A percentile compares a stretch with the other conserved stretches of the same genome.
Conservation (phyloP, 768 basidiomycete genomes). For the Kwoniella sp. region DNA sequence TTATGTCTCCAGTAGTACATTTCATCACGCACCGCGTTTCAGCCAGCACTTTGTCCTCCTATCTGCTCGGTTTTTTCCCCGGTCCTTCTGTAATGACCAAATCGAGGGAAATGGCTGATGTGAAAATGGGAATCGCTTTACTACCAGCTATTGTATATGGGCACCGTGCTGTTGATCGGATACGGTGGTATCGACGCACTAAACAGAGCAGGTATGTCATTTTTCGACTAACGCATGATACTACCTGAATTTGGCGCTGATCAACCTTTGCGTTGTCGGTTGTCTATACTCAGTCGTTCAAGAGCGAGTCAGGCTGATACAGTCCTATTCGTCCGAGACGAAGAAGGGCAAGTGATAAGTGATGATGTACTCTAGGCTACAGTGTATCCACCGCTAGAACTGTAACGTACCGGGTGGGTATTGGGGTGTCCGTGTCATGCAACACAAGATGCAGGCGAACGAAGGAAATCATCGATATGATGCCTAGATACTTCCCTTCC, state of each 20-base stretch:
- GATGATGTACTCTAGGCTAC: too few species aligned
- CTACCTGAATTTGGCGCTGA: not conserved
- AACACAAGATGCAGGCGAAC: too few species aligned
- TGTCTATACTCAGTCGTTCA: conserved; percentile 9
- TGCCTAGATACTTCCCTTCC: too few species aligned
- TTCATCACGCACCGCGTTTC: too few species aligned
- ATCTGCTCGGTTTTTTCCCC: too few species aligned
- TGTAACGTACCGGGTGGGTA: too few species aligned
- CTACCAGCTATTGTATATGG: conserved; percentile 14
- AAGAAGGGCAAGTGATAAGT: conserved; percentile 14
- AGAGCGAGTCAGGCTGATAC: conserved; percentile 18
- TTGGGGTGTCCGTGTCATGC: too few species aligned
- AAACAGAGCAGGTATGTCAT: conserved; percentile 15
- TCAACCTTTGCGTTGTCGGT: not conserved
- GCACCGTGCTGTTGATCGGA: conserved; percentile 11
- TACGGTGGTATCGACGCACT: conserved; percentile 23
- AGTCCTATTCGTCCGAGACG: conserved; percentile 6
- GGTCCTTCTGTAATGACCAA: not conserved
- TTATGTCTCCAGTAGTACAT: too few species aligned
- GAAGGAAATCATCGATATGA: too few species aligned
- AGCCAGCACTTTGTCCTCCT: not conserved
- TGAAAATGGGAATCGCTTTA: too few species aligned
- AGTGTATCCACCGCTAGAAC: too few species aligned
- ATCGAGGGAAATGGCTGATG: too few species aligned
- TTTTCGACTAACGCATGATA: not conserved